Conservation (phyloP, 73 alveolate species). For the Tetrahymena borealis region DNA sequence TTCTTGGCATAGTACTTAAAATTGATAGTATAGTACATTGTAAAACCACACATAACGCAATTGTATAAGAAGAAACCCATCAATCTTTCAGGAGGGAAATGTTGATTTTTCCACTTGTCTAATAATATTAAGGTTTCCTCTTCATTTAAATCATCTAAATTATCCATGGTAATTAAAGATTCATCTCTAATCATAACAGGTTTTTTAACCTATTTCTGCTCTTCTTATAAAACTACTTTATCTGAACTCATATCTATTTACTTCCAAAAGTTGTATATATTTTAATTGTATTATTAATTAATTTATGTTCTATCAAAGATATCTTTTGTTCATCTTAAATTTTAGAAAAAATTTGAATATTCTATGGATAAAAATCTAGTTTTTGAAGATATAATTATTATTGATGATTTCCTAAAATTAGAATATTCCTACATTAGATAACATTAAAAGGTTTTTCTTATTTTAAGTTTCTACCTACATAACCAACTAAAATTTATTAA, state of each 20-base stretch:
- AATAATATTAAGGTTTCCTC: conserved; percentile 14
- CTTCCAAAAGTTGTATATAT: too few species aligned
- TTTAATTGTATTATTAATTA: background rate
- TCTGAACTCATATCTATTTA: too few species aligned
- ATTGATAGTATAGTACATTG: conserved; percentile 31
- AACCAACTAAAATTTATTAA: too few species aligned
- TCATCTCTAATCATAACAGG: conserved; percentile 10
- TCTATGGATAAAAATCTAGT: background rate
- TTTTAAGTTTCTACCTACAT: too few species aligned
- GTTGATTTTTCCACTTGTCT: conserved; percentile 16
- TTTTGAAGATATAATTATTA: too few species aligned
- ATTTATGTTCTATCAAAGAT: background rate
- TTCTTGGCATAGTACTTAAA: conserved; percentile 24
- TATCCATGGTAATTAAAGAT: conserved; percentile 18
- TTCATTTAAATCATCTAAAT: conserved; percentile 33
- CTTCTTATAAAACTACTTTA: too few species aligned
- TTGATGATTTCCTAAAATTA: too few species aligned
- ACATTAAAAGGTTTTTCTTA: too few species aligned
- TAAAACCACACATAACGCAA: background rate
- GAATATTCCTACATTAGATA: too few species aligned
- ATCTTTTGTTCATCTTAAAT: too few species aligned
- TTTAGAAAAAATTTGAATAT: background rate
- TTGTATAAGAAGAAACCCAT: conserved; percentile 2
- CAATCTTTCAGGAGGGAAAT: conserved; percentile 18
- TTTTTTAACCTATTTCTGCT: background rate